Base-by-base conservation (phyloP, 352 stramenopile genomes). In the Phytophthora meadii region DNA sequence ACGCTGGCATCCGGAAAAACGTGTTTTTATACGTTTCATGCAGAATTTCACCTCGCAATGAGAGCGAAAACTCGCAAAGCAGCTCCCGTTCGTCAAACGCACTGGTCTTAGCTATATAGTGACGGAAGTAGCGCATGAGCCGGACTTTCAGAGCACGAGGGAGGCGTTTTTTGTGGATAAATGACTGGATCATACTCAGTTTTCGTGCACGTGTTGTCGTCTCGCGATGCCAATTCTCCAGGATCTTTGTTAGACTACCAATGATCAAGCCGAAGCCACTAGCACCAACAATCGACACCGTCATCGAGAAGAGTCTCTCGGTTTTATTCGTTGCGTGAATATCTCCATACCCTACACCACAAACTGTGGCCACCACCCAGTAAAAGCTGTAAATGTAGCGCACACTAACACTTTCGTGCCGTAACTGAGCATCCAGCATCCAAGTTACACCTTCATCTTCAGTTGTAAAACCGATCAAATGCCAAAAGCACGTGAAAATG, bases 341-440 rank as follows among this genome's bases (percentile, higher is more conserved):
- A 44, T 97, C 89, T 11, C 89, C 89, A 41, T 92, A 97, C 0
- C 89, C 89, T 4, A 96, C 87, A 0, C 85, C 88, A 3, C 87
- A 88, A 10, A 96, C 46, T 0, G 88, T 96, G 0, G 79, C 79
- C 24, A 90, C 72, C n/a, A 90, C 84, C 88, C 88, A 97, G 63
- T 97, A 97, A 24, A 94, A 84, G 32, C 78, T 86, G 64, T 88
- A 94, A 14, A 95, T 51, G 50, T 96, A 97, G 11, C 80, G 79
- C 1, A 82, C 62, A 11, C 42, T 55, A 0, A 77, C 63, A 12
- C 59, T 72, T 22, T 61, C 61, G n/a, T 68, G 19, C 6, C 59
- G 52, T 32, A 88, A 19, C 4, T 65, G 61, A 1, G 67, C 44
- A 1, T 70, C 50, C 1, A 65, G 63, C 47, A 89, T 84, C 81